Evolutionary conservation across 306 rosid species (phyloP).

Genomic region (Oxytropis ochrocephala): DNA sequence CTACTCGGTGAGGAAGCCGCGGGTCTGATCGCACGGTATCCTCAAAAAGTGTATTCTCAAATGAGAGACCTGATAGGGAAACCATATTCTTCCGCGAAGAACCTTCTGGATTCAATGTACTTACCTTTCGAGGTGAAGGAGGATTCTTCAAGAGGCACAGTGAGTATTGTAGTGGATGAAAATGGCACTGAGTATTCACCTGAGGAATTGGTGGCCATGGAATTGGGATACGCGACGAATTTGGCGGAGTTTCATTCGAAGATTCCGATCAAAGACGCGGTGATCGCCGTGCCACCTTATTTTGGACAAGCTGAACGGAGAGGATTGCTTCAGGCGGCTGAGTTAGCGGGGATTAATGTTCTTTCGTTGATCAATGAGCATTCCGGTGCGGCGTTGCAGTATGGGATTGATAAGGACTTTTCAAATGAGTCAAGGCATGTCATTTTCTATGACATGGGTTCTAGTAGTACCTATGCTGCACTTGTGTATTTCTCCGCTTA

Average conservation of each 20-base stretch:
- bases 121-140: slow-evolving; percentile 62
- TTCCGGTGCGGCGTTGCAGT: slow-evolving; percentile 96
- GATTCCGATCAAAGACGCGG: slow-evolving; percentile 70
- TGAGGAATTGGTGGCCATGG: slow-evolving; percentile 84
- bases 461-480: slow-evolving; percentile 85
- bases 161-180: slow-evolving; percentile 47
- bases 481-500: slow-evolving; percentile 82
- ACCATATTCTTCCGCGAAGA: slow-evolving; percentile 45
- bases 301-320: slow-evolving; percentile 89
- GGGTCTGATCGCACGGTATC: slow-evolving; percentile 79
- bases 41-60: slow-evolving; percentile 77
- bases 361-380: slow-evolving; percentile 84
- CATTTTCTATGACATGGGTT: slow-evolving; percentile 91
- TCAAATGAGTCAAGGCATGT: slow-evolving; percentile 79
- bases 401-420: slow-evolving; percentile 94
- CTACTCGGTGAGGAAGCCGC: slow-evolving; percentile 93
- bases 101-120: slow-evolving; percentile 53
- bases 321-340: slow-evolving; percentile 75
- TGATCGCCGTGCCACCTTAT: slow-evolving; percentile 86
- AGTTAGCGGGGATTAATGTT: slow-evolving; percentile 76
- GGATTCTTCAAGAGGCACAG: slow-evolving; percentile 59
- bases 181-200: slow-evolving; percentile 42
- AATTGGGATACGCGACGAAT: slow-evolving; percentile 54
- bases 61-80: slow-evolving; percentile 75
- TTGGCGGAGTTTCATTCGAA: slow-evolving; percentile 89